A percentile compares a stretch with the other conserved stretches of the same genome.
Evolutionary conservation across 2,329 filamentous ascomycete genomes (phyloP).

Genomic region (Trichoderma koningiopsis): DNA sequence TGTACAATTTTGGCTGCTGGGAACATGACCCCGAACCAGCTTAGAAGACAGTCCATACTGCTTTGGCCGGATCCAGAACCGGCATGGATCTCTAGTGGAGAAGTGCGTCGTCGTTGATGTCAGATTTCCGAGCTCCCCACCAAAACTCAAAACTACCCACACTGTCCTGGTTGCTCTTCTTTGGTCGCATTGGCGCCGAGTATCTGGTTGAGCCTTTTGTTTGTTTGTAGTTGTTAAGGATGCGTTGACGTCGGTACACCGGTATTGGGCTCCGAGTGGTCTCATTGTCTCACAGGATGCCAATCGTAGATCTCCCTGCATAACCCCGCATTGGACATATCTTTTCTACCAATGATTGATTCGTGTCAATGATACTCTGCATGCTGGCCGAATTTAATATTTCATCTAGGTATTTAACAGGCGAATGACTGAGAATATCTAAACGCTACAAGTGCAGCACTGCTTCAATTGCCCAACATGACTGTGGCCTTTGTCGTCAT

Average conservation of each 20-base stretch:
- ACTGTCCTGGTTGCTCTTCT: no score
- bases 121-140: not conserved
- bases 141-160: not conserved
- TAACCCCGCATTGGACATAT: slow-evolving; percentile 2
- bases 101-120: not conserved
- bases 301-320: not conserved
- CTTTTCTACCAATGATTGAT: not conserved
- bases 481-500: slow-evolving; percentile 49
- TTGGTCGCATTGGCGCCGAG: not conserved
- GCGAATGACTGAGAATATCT: not conserved
- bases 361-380: not conserved
- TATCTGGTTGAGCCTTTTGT: not conserved
- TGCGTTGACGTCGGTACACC: not conserved
- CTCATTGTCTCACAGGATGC: not conserved
- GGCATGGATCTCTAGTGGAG: not conserved
- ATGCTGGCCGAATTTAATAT: not conserved
- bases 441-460: not conserved
- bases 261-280: not conserved
- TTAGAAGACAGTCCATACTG: not conserved
- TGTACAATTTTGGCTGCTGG: not conserved
- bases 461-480: slow-evolving; percentile 21
- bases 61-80: not conserved
- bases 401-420: not conserved
- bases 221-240: not conserved
- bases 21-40: not conserved